Base-by-base conservation (phyloP, 1,284 basidiomycete genomes). In the Malassezia nana region DNA sequence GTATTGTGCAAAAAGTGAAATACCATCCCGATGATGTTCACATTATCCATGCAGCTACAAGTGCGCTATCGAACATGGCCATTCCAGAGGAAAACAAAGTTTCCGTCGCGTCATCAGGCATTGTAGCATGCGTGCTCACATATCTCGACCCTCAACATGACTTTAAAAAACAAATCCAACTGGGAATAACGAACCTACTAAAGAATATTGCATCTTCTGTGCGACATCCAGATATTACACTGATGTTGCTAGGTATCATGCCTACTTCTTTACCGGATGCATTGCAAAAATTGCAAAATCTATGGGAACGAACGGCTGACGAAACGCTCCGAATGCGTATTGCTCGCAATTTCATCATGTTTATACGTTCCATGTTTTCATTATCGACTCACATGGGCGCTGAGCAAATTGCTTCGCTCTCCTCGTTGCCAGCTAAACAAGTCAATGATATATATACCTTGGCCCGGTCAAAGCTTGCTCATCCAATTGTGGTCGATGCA, bases 311-410 rank as follows among this genome's bases (percentile, higher is more conserved):
- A 16, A 35, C 45, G 6, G 45, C 35, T 20, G 45, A 47, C 24
- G 13, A 28, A 31, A 81, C 87, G 0, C 79, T 92, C 29, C 85
- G 84, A 75, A 87, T 87, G 68, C 92, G 96, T 76, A 86, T 85
- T 20, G 86, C 88, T 12, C 83, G 91, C 10, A 82, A 92, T 1
- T 78, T 94, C 48, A 87, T 88, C 60, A 89, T 90, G 71, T 80
- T 84, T 26, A 79, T 90, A 65, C 66, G 67, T 47, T 52, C 60
- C 38, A 52, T 72, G 9, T 68, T 61, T 59, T 64, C 61, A 4
- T 28, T 18, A 13, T 26, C 22, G 20, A 15, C 12, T 2, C 4
- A n/a, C 6, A 18, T 25, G 22, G 13, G 26, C 2, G 2, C 4
- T 25, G 13, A 26, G 12, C 4, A 18, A 16, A 15, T 42, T 15